phyloP scores from a whole-genome alignment of 2,329 filamentous ascomycete species.

The Pezicula radicicola region DNA sequence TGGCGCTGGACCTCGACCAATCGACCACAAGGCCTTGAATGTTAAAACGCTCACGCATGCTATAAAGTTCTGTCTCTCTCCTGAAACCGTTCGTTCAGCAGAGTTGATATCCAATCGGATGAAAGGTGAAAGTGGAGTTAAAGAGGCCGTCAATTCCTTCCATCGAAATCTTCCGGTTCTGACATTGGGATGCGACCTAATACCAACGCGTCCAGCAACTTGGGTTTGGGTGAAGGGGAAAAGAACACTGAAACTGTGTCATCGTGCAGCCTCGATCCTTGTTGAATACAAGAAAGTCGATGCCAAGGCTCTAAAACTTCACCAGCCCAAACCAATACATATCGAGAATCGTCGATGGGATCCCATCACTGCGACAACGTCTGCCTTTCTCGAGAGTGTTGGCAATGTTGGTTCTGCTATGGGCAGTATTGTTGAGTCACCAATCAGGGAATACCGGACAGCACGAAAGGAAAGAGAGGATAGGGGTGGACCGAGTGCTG shows the following conservation, averaged over 20 bases:
- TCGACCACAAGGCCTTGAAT: conserved; percentile 31
- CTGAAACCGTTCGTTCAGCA: conserved; percentile 27
- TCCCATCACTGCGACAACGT: conserved; percentile 24
- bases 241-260: conserved; percentile 38
- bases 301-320: conserved; percentile 40
- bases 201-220: conserved; percentile 42
- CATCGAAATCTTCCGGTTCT: conserved; percentile 31
- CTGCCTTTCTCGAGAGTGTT: conserved; percentile 3
- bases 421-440: neutral
- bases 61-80: conserved; percentile 31
- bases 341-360: conserved; percentile 34
- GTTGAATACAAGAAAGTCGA: conserved; percentile 48
- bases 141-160: conserved; percentile 36
- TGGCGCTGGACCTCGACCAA: conserved; percentile 35
- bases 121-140: conserved; percentile 31
- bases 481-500: neutral
- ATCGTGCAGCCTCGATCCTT: conserved; percentile 50
- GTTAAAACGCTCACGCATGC: conserved; percentile 32
- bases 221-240: conserved; percentile 42
- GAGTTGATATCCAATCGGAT: conserved; percentile 30
- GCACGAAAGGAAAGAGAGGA: neutral
- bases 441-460: conserved; percentile 7
- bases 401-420: conserved; percentile 2
- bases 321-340: conserved; percentile 6
- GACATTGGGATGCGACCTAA: conserved; percentile 29